Evolutionary conservation across 148 eudicot genomes (phyloP).

Genomic region (Rhododendron kiyosumense): DNA sequence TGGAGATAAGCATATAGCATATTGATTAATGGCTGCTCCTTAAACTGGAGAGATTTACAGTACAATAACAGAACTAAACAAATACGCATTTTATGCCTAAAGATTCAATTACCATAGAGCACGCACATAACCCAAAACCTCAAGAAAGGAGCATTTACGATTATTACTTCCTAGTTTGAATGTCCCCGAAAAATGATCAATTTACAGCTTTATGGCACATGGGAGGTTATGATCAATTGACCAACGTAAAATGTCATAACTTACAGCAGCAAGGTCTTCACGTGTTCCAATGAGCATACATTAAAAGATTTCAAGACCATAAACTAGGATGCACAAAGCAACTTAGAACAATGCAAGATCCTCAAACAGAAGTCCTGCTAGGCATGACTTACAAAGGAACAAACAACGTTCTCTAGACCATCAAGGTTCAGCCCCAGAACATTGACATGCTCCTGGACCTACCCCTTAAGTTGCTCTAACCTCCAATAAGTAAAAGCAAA

Average conservation of each 20-base stretch:
- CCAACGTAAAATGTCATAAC: background rate
- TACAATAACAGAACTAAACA: background rate
- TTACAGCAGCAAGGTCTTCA: background rate
- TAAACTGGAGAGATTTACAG: background rate
- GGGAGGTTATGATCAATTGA: background rate
- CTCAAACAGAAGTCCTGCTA: background rate
- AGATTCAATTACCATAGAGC: background rate
- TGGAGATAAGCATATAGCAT: background rate
- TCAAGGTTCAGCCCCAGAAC: background rate
- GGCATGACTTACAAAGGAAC: background rate
- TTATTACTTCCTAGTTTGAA: background rate
- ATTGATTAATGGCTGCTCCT: background rate
- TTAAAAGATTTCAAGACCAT: background rate
- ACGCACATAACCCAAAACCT: background rate
- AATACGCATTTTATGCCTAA: background rate
- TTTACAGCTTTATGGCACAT: background rate
- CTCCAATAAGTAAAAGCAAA: background rate
- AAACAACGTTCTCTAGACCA: background rate
- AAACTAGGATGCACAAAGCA: background rate
- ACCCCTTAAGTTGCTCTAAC: background rate
- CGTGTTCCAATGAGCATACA: background rate
- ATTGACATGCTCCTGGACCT: background rate
- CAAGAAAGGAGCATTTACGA: background rate
- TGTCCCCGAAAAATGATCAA: background rate
- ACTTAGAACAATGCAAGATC: background rate